Percentiles rank a stretch among this genome's conserved stretches.
These are phyloP conservation scores for Ustilago tritici DNA, from an alignment of 1,284 basidiomycete species.

Conservation along the genomic window DNA sequence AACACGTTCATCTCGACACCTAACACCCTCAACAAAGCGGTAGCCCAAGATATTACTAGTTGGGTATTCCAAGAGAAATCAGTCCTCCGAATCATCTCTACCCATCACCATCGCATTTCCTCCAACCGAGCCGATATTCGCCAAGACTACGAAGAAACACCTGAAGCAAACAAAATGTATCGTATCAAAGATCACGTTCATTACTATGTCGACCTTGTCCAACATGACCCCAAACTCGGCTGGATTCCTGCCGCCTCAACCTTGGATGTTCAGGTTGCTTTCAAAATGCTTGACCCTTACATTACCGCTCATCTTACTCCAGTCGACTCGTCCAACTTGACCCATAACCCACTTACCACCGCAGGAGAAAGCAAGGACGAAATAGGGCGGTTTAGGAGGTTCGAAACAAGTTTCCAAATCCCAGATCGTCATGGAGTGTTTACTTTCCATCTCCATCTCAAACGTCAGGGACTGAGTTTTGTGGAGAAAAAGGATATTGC, in stretches of 20 bases:
- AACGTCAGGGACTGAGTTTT: constrained; percentile 84
- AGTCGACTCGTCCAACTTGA: constrained; percentile 16
- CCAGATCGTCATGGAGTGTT: constrained; percentile 98
- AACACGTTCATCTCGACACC: constrained; percentile 57
- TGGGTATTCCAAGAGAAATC: constrained; percentile 93
- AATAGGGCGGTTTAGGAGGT: constrained; percentile 71
- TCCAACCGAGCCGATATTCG: constrained; percentile 68
- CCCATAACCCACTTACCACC: constrained; percentile 25
- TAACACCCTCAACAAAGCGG: constrained; percentile 77
- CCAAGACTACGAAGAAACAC: constrained; percentile 64
- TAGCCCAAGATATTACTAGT: constrained; percentile 79
- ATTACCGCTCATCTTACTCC: constrained; percentile 57
- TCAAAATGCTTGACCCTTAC: constrained; percentile 91
- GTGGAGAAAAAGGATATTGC: constrained; percentile 80
- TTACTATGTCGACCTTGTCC: constrained; percentile 80
- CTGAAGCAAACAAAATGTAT: constrained; percentile 77
- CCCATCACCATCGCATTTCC: constrained; percentile 79
- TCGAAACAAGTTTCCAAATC: constrained; percentile 82
- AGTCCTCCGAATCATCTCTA: constrained; percentile 82
- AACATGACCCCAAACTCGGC: constrained; percentile 73
- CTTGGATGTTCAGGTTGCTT: constrained; percentile 88
- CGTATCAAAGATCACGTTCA: constrained; percentile 84
- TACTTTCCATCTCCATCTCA: constrained; percentile 91
- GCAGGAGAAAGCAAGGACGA: not conserved
- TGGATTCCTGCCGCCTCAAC: constrained; percentile 82